Evolutionary conservation across 495 filamentous ascomycete species (phyloP).

Genomic region (Lasiosphaeris hirsuta): DNA sequence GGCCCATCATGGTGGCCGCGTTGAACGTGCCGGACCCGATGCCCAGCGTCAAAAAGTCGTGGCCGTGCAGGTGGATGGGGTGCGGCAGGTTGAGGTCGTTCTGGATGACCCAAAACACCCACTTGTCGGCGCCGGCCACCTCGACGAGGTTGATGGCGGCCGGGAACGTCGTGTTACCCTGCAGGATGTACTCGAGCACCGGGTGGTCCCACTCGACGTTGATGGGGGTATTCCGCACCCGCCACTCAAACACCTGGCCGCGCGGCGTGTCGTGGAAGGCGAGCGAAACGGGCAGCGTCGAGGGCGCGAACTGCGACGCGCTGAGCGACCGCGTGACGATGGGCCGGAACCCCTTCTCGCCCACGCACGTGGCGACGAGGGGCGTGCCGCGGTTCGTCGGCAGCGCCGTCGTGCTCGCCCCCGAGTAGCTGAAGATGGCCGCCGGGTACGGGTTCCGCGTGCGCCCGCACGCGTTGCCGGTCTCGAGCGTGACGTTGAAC

Average conservation of each 20-base stretch:
- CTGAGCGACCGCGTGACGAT: constrained; percentile 22
- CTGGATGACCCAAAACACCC: constrained; percentile 37
- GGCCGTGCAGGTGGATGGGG: constrained; percentile 57
- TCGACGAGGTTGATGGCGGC: constrained; percentile 30
- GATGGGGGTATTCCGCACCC: constrained; percentile 29
- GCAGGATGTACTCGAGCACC: constrained; percentile 29
- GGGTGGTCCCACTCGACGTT: constrained; percentile 37
- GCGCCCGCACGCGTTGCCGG: constrained; percentile 23
- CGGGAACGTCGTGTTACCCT: constrained; percentile 30
- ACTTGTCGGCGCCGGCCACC: constrained; percentile 25
- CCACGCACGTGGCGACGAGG: constrained; percentile 18
- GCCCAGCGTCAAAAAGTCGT: constrained; percentile 56
- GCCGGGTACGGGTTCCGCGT: constrained; percentile 26
- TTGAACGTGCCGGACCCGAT: constrained; percentile 42
- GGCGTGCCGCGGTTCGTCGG: constrained; percentile 25
- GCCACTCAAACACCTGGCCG: constrained; percentile 33
- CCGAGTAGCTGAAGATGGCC: constrained; percentile 41
- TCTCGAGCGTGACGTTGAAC: constrained; percentile 41
- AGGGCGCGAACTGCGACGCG: constrained; percentile 9
- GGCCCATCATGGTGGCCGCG: constrained; percentile 14
- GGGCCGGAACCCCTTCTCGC: constrained; percentile 24
- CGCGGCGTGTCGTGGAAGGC: constrained; percentile 7
- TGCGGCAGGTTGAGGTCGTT: constrained; percentile 35
- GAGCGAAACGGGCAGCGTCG: constrained; percentile 14
- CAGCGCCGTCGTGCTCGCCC: constrained; percentile 19